Evolutionary conservation across 2,329 filamentous ascomycete genomes (phyloP).

Genomic region (Periconia digitata): DNA sequence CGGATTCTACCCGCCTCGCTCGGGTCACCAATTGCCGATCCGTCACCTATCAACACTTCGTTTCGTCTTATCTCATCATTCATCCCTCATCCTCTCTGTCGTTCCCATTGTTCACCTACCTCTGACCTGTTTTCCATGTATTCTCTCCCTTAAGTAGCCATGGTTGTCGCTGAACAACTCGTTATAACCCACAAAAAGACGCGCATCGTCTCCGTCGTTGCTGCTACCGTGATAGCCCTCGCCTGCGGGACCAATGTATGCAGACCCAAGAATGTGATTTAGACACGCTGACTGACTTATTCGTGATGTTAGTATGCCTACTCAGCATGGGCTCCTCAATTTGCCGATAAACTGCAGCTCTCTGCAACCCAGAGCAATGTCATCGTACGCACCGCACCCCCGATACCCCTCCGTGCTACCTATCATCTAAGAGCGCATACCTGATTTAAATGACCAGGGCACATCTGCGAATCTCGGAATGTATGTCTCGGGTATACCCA

Average conservation of each 20-base stretch:
- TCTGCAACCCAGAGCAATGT: constrained; percentile 93
- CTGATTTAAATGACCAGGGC: constrained; percentile 41
- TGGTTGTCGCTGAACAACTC: constrained; percentile 26
- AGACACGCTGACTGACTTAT: constrained; percentile 28
- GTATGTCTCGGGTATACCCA: constrained; percentile 87
- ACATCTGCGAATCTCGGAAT: constrained; percentile 87
- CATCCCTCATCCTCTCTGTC: background rate
- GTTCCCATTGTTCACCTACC: background rate
- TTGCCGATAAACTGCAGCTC: constrained; percentile 80
- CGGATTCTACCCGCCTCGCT: background rate
- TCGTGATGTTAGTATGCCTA: constrained; percentile 77
- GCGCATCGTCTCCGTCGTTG: constrained; percentile 79
- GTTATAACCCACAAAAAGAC: constrained; percentile 57
- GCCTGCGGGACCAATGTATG: constrained; percentile 89
- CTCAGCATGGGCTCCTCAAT: constrained; percentile 96
- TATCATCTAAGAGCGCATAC: constrained; percentile 11
- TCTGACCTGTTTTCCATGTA: constrained; percentile 12
- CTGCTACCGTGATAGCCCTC: constrained; percentile 80
- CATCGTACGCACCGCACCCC: constrained; percentile 61
- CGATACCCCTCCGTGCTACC: too few relatives aligned
- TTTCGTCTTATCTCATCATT: background rate
- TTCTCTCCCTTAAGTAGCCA: constrained; percentile 17
- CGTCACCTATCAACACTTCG: background rate
- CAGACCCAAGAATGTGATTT: background rate
- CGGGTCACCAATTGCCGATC: background rate